Percentiles rank a stretch among this genome's conserved stretches.
Evolutionary conservation across 345 rosid genomes (phyloP).

Genomic region (Citrus sinensis): DNA sequence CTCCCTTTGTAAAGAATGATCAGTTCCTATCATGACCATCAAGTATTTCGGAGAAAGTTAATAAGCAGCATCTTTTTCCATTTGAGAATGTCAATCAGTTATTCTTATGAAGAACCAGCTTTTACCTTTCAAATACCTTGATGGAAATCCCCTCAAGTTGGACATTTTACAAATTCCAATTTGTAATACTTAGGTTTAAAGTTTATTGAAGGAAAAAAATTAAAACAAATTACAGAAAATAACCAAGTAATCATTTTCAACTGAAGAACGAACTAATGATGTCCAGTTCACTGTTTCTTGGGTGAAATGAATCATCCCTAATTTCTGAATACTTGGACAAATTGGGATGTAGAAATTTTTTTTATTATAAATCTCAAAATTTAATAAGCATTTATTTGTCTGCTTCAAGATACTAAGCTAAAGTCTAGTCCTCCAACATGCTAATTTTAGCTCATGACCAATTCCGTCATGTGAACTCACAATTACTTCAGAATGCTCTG

Average conservation of each 20-base stretch:
- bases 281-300: background rate
- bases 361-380: constrained; percentile 3
- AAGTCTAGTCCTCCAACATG: background rate
- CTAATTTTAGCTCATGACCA: background rate
- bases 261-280: background rate
- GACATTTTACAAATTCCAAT: background rate
- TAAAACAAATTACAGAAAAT: background rate
- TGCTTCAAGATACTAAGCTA: background rate
- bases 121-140: background rate
- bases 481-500: constrained; percentile 1
- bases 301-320: background rate
- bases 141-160: background rate
- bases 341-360: background rate
- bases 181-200: background rate
- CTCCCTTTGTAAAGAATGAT: constrained; percentile 26
- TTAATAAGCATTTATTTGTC: background rate
- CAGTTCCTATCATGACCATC: constrained; percentile 33
- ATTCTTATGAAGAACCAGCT: background rate
- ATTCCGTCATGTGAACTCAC: background rate
- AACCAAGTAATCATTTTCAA: background rate
- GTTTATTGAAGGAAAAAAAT: background rate
- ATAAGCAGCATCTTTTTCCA: background rate
- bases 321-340: background rate
- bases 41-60: background rate
- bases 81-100: background rate